A percentile compares a stretch with the other conserved stretches of the same genome.
Evolutionary conservation across 805 yeast species (phyloP).

Genomic region (Torulaspora quercuum): DNA sequence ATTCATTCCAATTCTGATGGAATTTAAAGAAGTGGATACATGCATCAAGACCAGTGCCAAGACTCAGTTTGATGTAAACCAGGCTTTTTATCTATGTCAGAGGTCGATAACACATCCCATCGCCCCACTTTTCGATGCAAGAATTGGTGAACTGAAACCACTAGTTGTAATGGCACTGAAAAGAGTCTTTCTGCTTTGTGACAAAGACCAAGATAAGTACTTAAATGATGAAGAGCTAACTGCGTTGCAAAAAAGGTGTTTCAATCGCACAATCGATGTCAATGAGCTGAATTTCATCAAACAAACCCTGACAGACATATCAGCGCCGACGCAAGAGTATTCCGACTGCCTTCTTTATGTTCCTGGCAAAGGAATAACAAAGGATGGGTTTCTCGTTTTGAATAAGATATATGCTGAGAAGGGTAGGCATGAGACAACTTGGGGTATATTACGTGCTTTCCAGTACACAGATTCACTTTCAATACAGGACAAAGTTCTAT

Average conservation of each 20-base stretch:
- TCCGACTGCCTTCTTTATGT: constrained; percentile 41
- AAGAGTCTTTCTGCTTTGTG: constrained; percentile 80
- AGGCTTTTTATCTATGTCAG: constrained; percentile 82
- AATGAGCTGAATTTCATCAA: constrained; percentile 49
- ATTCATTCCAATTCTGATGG: constrained; percentile 78
- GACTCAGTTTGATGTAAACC: constrained; percentile 78
- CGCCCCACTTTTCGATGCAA: constrained; percentile 90
- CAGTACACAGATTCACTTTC: constrained; percentile 91
- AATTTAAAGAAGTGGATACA: constrained; percentile 90
- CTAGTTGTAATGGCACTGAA: constrained; percentile 70
- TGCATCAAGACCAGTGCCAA: constrained; percentile 88
- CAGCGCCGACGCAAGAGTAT: constrained; percentile 25
- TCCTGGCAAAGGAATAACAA: constrained; percentile 54
- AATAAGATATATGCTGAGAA: constrained; percentile 82
- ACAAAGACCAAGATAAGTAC: constrained; percentile 85
- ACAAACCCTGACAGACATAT: constrained; percentile 30
- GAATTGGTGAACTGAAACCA: constrained; percentile 77
- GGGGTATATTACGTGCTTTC: constrained; percentile 89
- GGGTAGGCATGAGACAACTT: constrained; percentile 94
- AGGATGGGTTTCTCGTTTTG: constrained; percentile 70
- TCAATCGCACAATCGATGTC: constrained; percentile 53
- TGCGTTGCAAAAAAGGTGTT: constrained; percentile 70
- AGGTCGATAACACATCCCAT: constrained; percentile 90
- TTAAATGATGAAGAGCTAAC: constrained; percentile 68
- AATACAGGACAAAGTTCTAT: constrained; percentile 70